A percentile compares a stretch with the other conserved stretches of the same genome.
These are phyloP conservation scores for Rhizopogon salebrosus DNA, from an alignment of 768 basidiomycete species.

Conservation along the genomic window DNA sequence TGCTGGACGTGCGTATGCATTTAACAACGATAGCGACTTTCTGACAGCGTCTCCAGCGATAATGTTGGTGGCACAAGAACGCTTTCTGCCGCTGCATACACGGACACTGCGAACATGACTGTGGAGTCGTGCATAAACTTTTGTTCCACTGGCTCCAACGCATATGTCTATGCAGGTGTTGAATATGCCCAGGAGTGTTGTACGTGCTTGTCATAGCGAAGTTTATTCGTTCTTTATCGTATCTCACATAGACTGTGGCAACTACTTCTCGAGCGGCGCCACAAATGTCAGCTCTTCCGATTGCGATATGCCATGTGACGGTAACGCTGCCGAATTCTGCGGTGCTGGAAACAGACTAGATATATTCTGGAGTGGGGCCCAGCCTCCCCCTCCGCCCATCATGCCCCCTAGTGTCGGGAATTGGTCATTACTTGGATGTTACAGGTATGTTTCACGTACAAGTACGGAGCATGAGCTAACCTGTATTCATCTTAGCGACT, in stretches of 20 bases:
- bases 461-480: neutral
- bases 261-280: slow-evolving; percentile 42
- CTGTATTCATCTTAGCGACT: slow-evolving; percentile 26
- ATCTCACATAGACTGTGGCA: slow-evolving; percentile 54
- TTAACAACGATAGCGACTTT: slow-evolving; percentile 9
- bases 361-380: slow-evolving; percentile 57
- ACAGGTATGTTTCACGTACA: slow-evolving; percentile 39
- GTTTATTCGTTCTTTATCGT: neutral
- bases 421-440: slow-evolving; percentile 75
- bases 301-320: slow-evolving; percentile 60
- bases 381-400: slow-evolving; percentile 50
- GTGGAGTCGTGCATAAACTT: slow-evolving; percentile 44
- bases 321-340: slow-evolving; percentile 52
- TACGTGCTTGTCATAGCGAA: slow-evolving; percentile 25
- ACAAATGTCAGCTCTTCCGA: slow-evolving; percentile 42
- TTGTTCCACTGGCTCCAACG: slow-evolving; percentile 29
- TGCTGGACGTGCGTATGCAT: slow-evolving; percentile 51
- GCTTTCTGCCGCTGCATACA: slow-evolving; percentile 42
- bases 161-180: slow-evolving; percentile 62
- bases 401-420: slow-evolving; percentile 51
- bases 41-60: slow-evolving; percentile 37
- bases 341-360: slow-evolving; percentile 57
- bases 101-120: slow-evolving; percentile 54
- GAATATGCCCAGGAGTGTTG: slow-evolving; percentile 67
- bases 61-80: slow-evolving; percentile 48